phyloP scores from a whole-genome alignment of 352 stramenopile genomes.

The Globisporangium heterothallicum region DNA sequence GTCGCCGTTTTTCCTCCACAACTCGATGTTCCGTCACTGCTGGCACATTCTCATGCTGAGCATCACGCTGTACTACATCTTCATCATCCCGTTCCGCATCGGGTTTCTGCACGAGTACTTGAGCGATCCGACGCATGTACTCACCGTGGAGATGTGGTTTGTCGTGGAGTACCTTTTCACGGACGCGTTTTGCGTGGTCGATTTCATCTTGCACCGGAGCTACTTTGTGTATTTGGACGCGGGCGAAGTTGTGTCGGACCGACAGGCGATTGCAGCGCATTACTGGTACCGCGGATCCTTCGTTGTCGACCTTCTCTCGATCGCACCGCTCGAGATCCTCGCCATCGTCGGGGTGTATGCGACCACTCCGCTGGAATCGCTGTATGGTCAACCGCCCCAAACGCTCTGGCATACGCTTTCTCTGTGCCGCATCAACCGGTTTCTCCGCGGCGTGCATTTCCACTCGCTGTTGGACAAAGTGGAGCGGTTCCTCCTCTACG shows the following conservation, averaged over 20 bases:
- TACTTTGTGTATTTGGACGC: slow-evolving; percentile 51
- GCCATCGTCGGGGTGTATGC: slow-evolving; percentile 14
- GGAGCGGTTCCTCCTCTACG: slow-evolving; percentile 52
- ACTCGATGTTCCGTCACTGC: slow-evolving; percentile 35
- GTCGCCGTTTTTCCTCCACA: slow-evolving; percentile 21
- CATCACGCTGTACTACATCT: slow-evolving; percentile 51
- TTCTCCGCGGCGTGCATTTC: slow-evolving; percentile 46
- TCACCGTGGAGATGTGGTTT: slow-evolving; percentile 33
- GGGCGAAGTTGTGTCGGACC: slow-evolving; percentile 37
- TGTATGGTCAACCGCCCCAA: slow-evolving; percentile 13
- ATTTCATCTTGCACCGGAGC: slow-evolving; percentile 52
- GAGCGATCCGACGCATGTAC: slow-evolving; percentile 20
- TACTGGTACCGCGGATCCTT: slow-evolving; percentile 47
- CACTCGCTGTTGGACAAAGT: slow-evolving; percentile 37
- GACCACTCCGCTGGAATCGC: slow-evolving; percentile 15
- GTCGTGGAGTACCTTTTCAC: slow-evolving; percentile 43
- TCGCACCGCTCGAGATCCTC: slow-evolving; percentile 46
- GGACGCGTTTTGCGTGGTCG: slow-evolving; percentile 38
- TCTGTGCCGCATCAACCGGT: slow-evolving; percentile 42
- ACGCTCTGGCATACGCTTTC: slow-evolving; percentile 44
- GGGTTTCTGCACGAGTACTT: slow-evolving; percentile 49
- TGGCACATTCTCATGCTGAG: slow-evolving; percentile 52
- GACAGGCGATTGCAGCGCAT: slow-evolving; percentile 24
- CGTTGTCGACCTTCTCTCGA: slow-evolving; percentile 39
- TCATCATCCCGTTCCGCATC: slow-evolving; percentile 53